Conservation (phyloP, 2,329 filamentous ascomycete genomes). For the Taxawa tesnikishii region DNA sequence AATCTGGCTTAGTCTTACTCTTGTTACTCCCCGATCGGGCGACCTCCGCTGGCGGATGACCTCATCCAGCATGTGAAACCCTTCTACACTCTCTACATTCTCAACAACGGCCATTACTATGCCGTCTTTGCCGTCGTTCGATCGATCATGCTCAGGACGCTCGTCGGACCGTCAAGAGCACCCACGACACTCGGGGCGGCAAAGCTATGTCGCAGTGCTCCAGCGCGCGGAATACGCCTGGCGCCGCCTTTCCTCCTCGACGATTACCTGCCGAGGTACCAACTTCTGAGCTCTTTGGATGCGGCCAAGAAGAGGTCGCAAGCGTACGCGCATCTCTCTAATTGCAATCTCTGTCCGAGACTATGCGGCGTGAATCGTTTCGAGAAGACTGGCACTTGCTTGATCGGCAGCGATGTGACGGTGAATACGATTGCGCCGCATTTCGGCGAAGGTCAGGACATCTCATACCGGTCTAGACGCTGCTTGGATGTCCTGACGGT, state of each 20-base stretch:
- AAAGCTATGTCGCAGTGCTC: too few relatives aligned
- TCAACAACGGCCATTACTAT: too few relatives aligned
- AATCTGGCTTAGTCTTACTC: too few relatives aligned
- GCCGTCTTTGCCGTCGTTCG: too few relatives aligned
- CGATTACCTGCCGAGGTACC: conserved; percentile 62
- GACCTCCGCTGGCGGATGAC: too few relatives aligned
- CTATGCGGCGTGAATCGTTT: conserved; percentile 71
- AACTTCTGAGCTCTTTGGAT: conserved; percentile 54
- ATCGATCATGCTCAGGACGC: too few relatives aligned
- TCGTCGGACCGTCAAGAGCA: too few relatives aligned
- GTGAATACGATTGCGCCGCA: conserved; percentile 79
- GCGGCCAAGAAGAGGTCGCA: conserved; percentile 59
- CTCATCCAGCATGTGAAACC: too few relatives aligned
- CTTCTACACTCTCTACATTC: too few relatives aligned
- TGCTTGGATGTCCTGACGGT: neutral
- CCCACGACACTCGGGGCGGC: too few relatives aligned
- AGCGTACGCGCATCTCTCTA: conserved; percentile 62
- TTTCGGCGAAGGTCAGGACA: conserved; percentile 67
- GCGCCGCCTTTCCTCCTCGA: conserved; percentile 58
- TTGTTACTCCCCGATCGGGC: too few relatives aligned
- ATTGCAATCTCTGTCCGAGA: conserved; percentile 73
- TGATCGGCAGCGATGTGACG: conserved; percentile 63
- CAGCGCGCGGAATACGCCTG: conserved; percentile 29
- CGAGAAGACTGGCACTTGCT: conserved; percentile 63
- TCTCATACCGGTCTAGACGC: conserved; percentile 8